Conservation (phyloP, 257 asterid species). For the Solanum appendiculatum region DNA sequence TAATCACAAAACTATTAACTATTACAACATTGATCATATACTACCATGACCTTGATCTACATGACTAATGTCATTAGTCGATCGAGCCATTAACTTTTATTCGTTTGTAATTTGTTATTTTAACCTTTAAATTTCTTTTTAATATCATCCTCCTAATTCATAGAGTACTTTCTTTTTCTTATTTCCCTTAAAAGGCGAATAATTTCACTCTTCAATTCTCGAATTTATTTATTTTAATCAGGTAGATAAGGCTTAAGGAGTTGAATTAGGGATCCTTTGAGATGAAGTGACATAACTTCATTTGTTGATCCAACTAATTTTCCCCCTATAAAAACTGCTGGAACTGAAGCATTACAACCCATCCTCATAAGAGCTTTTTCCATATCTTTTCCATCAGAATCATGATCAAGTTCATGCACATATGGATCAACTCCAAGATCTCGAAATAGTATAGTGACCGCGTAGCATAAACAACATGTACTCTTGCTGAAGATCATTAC, state of each 20-base stretch:
- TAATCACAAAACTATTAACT: not conserved
- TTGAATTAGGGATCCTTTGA: constrained; percentile 53
- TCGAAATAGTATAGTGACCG: constrained; percentile 51
- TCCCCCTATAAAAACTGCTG: constrained; percentile 60
- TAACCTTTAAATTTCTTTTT: not conserved
- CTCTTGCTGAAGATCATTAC: constrained; percentile 68
- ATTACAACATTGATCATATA: not conserved
- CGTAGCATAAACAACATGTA: constrained; percentile 62
- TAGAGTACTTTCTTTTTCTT: not conserved
- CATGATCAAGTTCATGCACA: constrained; percentile 46
- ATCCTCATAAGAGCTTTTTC: constrained; percentile 45
- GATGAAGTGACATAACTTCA: constrained; percentile 82
- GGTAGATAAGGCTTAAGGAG: constrained; percentile 26
- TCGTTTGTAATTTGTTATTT: not conserved
- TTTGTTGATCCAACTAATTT: constrained; percentile 62
- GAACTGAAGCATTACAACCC: constrained; percentile 52
- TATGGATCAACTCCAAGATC: constrained; percentile 36
- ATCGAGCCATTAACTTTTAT: not conserved
- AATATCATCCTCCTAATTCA: not conserved
- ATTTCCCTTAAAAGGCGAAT: not conserved
- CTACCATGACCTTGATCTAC: not conserved
- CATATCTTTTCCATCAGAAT: constrained; percentile 53
- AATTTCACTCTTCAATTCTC: not conserved
- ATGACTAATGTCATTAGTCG: not conserved
- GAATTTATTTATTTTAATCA: not conserved